A percentile compares a stretch with the other conserved stretches of the same genome.
These are phyloP conservation scores for Tardiomyces depauwii DNA, from an alignment of 1,139 yeast species.

Conservation along the genomic window DNA sequence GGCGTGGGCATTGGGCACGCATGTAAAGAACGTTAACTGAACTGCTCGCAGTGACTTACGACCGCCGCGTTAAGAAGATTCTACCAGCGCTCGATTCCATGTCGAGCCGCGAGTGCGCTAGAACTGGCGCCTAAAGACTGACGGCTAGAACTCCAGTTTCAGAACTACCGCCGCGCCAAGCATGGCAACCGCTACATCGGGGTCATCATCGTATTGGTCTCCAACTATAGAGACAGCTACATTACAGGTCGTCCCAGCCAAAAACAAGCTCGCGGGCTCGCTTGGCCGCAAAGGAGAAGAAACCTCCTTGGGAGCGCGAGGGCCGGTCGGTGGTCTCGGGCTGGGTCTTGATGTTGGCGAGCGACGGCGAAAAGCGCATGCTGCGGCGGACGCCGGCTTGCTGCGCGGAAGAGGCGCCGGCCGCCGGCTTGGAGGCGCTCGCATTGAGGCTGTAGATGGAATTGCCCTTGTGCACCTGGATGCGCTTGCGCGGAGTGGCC, in stretches of 20 bases:
- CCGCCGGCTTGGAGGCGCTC: neutral
- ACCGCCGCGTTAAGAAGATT: too few relatives aligned
- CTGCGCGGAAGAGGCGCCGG: neutral
- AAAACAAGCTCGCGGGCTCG: conserved; percentile 32
- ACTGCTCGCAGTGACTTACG: too few relatives aligned
- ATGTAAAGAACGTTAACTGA: too few relatives aligned
- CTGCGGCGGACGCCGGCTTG: neutral
- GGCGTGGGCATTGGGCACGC: too few relatives aligned
- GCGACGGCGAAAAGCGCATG: neutral
- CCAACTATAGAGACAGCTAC: neutral
- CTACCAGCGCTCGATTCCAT: too few relatives aligned
- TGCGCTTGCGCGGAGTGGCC: conserved; percentile 1
- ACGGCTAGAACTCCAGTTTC: too few relatives aligned
- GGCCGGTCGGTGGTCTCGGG: neutral
- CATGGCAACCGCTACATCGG: too few relatives aligned
- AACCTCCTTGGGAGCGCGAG: conserved; percentile 10
- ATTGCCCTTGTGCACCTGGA: neutral
- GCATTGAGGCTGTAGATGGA: neutral
- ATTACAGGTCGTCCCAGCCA: conserved; percentile 44
- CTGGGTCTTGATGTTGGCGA: neutral
- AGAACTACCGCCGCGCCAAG: too few relatives aligned
- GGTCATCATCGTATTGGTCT: too few relatives aligned
- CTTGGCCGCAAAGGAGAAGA: conserved; percentile 26
- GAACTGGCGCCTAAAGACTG: too few relatives aligned
- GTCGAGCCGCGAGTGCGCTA: too few relatives aligned